phyloP scores from a whole-genome alignment of 164 flowering plant species.

The Paratinospora sagittata region DNA sequence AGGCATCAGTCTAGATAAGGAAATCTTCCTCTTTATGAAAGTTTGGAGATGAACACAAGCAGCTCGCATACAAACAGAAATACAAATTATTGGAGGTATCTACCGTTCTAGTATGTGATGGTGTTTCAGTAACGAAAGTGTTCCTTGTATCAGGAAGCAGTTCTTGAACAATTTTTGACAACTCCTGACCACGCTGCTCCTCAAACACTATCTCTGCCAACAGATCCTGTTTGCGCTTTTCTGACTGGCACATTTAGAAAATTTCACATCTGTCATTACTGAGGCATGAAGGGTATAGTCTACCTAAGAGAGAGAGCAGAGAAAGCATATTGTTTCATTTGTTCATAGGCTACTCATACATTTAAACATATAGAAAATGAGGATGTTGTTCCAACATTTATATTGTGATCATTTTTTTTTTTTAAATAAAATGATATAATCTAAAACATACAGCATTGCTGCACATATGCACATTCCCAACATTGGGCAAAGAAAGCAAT shows the following conservation, averaged over 20 bases:
- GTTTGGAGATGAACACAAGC: neutral
- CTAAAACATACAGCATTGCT: no score
- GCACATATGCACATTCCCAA: no score
- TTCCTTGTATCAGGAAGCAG: constrained; percentile 46
- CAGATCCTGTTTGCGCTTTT: constrained; percentile 67
- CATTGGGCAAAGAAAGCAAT: neutral
- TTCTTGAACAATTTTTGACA: constrained; percentile 57
- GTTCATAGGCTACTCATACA: neutral
- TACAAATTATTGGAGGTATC: neutral
- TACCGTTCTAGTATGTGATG: constrained; percentile 59
- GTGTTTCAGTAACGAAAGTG: constrained; percentile 30
- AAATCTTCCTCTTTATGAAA: neutral
- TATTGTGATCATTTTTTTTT: no score
- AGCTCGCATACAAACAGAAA: neutral
- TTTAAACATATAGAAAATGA: neutral
- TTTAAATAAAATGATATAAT: no score
- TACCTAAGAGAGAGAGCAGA: neutral
- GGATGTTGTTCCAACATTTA: neutral
- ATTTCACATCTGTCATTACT: neutral
- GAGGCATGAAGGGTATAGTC: neutral
- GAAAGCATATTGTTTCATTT: neutral
- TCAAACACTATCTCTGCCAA: constrained; percentile 57
- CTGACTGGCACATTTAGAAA: constrained; percentile 38
- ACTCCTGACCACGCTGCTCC: constrained; percentile 60
- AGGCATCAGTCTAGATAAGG: neutral